A percentile compares a stretch with the other conserved stretches of the same genome.
These are phyloP conservation scores for Cryptosporidium tyzzeri DNA, from an alignment of 169 alveolate genomes.

Conservation along the genomic window DNA sequence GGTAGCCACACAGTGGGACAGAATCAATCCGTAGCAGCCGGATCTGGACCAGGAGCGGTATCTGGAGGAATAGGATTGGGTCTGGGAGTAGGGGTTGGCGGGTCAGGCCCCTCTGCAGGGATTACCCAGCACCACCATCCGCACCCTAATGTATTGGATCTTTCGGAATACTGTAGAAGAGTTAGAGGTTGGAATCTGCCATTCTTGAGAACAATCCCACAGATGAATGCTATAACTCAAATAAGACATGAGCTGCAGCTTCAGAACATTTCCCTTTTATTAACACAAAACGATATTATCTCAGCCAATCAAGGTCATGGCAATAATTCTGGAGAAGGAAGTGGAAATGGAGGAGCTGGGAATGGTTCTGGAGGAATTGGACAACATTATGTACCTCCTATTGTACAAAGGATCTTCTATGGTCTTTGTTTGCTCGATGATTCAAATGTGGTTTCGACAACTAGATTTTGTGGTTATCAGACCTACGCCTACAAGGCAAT, in stretches of 20 bases:
- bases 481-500: conserved; percentile 74
- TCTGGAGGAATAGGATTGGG: conserved; percentile 10
- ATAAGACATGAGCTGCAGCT: conserved; percentile 68
- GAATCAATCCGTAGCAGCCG: not conserved
- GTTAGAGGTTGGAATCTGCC: conserved; percentile 75
- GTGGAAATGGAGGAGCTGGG: not conserved
- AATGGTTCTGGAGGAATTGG: not conserved
- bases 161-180: conserved; percentile 71
- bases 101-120: not conserved
- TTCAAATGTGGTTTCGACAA: conserved; percentile 40
- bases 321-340: conserved; percentile 3
- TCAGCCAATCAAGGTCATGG: not conserved
- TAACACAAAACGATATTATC: conserved; percentile 57
- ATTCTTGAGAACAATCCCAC: conserved; percentile 61
- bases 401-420: conserved; percentile 53
- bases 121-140: conserved; percentile 13
- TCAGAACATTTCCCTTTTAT: conserved; percentile 49
- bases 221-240: conserved; percentile 72
- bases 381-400: conserved; percentile 64
- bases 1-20: conserved; percentile 2
- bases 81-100: not conserved
- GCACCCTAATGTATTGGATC: conserved; percentile 28
- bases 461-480: conserved; percentile 73
- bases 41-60: conserved; percentile 8
- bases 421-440: conserved; percentile 64